These are phyloP conservation scores for Aspergillus hancockii DNA, from an alignment of 495 filamentous ascomycete species.

Conservation along the genomic window DNA sequence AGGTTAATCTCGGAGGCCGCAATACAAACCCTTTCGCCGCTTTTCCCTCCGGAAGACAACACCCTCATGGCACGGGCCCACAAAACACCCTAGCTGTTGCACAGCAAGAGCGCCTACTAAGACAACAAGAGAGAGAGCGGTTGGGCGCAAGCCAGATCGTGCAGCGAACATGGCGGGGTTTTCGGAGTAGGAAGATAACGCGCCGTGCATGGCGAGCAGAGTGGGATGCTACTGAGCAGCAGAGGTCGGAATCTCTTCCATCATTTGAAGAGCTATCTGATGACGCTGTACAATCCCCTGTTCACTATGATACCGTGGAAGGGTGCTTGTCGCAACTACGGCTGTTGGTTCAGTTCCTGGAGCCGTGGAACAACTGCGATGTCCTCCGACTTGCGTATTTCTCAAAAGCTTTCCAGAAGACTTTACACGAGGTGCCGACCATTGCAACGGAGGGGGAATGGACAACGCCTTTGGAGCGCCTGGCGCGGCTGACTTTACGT, in stretches of 20 bases:
- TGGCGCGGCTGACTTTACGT: conserved; percentile 47
- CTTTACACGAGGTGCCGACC: conserved; percentile 37
- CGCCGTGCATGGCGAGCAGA: conserved; percentile 58
- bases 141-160: conserved; percentile 72
- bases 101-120: conserved; percentile 75
- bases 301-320: conserved; percentile 48
- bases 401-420: conserved; percentile 42
- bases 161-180: conserved; percentile 83
- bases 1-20: conserved; percentile 93
- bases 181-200: conserved; percentile 61
- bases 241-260: conserved; percentile 19
- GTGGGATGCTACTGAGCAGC: conserved; percentile 61
- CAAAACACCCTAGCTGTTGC: conserved; percentile 81
- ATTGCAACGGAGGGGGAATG: conserved; percentile 48
- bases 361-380: conserved; percentile 40
- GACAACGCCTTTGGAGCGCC: conserved; percentile 46
- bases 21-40: conserved; percentile 73
- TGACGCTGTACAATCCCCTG: conserved; percentile 19
- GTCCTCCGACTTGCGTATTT: conserved; percentile 46
- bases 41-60: conserved; percentile 38
- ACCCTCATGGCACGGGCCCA: conserved; percentile 54
- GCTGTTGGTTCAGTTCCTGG: conserved; percentile 52
- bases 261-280: conserved; percentile 20
- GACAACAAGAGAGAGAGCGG: conserved; percentile 80
- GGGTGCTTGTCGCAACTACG: conserved; percentile 50